A percentile compares a stretch with the other conserved stretches of the same genome.
Evolutionary conservation across 495 filamentous ascomycete genomes (phyloP).

Genomic region (Penicillium bialowiezense): DNA sequence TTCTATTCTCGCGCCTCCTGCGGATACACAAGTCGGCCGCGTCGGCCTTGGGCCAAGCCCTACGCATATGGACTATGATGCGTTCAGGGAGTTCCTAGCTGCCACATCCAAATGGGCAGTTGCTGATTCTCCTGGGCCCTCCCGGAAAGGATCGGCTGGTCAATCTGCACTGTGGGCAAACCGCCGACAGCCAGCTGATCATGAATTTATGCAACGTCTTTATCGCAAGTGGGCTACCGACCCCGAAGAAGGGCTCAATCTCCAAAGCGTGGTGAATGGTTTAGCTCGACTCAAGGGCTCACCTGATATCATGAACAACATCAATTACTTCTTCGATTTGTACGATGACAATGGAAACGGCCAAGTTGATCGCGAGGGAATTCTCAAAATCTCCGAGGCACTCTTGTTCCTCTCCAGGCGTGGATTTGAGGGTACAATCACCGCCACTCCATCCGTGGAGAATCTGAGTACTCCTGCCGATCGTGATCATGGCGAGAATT

Average conservation of each 20-base stretch:
- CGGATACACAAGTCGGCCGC: constrained; percentile 58
- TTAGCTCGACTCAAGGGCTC: constrained; percentile 87
- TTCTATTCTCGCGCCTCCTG: constrained; percentile 39
- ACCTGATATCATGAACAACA: constrained; percentile 92
- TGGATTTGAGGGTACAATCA: constrained; percentile 72
- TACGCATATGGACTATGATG: constrained; percentile 93
- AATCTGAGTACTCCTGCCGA: constrained; percentile 26
- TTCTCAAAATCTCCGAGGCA: constrained; percentile 90
- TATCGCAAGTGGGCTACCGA: constrained; percentile 86
- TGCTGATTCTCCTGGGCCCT: constrained; percentile 67
- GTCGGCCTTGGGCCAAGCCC: constrained; percentile 86
- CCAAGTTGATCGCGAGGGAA: constrained; percentile 93
- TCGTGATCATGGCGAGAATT: constrained; percentile 27
- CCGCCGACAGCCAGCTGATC: constrained; percentile 78
- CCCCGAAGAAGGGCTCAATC: constrained; percentile 66
- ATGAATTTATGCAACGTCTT: constrained; percentile 90
- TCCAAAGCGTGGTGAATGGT: constrained; percentile 89
- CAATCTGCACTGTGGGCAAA: constrained; percentile 69
- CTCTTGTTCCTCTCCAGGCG: constrained; percentile 86
- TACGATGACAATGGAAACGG: constrained; percentile 93
- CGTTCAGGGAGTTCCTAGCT: constrained; percentile 89
- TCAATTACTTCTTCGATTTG: constrained; percentile 95
- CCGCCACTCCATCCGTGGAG: constrained; percentile 44
- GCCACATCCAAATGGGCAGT: constrained; percentile 88
- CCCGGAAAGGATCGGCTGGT: constrained; percentile 50